A percentile compares a stretch with the other conserved stretches of the same genome.
These are phyloP conservation scores for Jacaranda mimosifolia DNA, from an alignment of 257 asterid genomes.

Conservation along the genomic window DNA sequence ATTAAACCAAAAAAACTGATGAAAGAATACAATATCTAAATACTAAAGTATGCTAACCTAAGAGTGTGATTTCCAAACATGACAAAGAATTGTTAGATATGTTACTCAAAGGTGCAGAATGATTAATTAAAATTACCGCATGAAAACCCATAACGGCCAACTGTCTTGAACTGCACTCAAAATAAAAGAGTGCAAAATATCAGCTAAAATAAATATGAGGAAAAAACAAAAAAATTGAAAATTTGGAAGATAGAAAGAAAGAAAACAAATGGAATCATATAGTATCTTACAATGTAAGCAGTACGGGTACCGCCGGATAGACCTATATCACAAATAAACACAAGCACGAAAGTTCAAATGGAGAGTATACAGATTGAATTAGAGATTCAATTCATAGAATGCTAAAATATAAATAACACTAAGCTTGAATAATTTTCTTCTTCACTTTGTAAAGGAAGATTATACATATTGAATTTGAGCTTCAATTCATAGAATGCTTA, in stretches of 20 bases:
- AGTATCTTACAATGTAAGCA: slow-evolving; percentile 58
- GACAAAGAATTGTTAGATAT: not conserved
- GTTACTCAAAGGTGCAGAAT: not conserved
- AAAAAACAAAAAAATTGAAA: not conserved
- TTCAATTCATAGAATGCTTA: slow-evolving; percentile 18
- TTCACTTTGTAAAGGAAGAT: not conserved
- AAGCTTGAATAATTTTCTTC: not conserved
- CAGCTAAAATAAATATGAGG: not conserved
- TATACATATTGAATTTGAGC: not conserved
- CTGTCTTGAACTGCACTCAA: slow-evolving; percentile 65
- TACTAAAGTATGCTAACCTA: not conserved
- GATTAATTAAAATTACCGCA: slow-evolving; percentile 60
- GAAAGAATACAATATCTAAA: slow-evolving; percentile 5
- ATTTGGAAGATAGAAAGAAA: not conserved
- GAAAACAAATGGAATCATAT: not conserved
- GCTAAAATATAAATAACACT: not conserved
- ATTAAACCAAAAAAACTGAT: not conserved
- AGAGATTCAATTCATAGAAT: slow-evolving; percentile 21
- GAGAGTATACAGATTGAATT: not conserved
- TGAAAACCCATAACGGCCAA: slow-evolving; percentile 64
- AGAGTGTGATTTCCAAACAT: not conserved
- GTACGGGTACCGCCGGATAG: slow-evolving; percentile 65
- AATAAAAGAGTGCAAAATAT: slow-evolving; percentile 17
- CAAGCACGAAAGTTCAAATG: slow-evolving; percentile 9
- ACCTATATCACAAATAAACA: slow-evolving; percentile 52